These are phyloP conservation scores for Tillandsia leiboldiana DNA, from an alignment of 176 grass and related monocot genomes.

Conservation along the genomic window DNA sequence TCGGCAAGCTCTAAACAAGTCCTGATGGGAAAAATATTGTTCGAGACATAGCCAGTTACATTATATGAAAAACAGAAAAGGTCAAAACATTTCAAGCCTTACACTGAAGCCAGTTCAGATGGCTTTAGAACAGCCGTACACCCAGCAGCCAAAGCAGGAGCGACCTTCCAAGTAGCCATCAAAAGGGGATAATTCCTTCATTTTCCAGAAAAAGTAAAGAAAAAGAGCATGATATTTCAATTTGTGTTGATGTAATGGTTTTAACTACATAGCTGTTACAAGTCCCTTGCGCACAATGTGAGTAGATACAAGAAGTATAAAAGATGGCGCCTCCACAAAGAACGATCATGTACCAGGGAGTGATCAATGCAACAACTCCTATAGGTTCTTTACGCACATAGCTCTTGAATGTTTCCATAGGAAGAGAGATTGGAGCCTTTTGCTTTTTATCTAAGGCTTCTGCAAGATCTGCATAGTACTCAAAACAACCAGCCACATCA, in stretches of 20 bases:
- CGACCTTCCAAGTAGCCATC: constrained; percentile 98
- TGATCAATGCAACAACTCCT: constrained; percentile 89
- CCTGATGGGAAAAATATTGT: constrained; percentile 41
- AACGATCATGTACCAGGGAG: constrained; percentile 59
- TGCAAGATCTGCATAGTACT: constrained; percentile 77
- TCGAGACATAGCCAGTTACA: constrained; percentile 3
- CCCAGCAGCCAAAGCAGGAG: constrained; percentile 95
- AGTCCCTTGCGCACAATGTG: not conserved
- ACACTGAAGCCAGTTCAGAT: constrained; percentile 86
- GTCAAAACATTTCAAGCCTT: constrained; percentile 30
- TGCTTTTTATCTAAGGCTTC: constrained; percentile 82
- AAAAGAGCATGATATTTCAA: constrained; percentile 10
- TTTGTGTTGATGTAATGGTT: not conserved
- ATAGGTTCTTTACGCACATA: constrained; percentile 80
- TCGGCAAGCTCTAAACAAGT: constrained; percentile 94
- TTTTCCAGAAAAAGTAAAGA: not conserved
- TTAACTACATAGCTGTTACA: not conserved
- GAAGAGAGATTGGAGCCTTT: constrained; percentile 65
- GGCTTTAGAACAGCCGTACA: constrained; percentile 97
- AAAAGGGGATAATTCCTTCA: constrained; percentile 94
- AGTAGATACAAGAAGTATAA: not conserved
- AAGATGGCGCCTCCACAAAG: not conserved
- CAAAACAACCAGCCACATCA: constrained; percentile 97
- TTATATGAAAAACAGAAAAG: constrained; percentile 19
- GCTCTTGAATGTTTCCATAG: constrained; percentile 84